phyloP scores from a whole-genome alignment of 805 yeast species.

The Candida boidinii region DNA sequence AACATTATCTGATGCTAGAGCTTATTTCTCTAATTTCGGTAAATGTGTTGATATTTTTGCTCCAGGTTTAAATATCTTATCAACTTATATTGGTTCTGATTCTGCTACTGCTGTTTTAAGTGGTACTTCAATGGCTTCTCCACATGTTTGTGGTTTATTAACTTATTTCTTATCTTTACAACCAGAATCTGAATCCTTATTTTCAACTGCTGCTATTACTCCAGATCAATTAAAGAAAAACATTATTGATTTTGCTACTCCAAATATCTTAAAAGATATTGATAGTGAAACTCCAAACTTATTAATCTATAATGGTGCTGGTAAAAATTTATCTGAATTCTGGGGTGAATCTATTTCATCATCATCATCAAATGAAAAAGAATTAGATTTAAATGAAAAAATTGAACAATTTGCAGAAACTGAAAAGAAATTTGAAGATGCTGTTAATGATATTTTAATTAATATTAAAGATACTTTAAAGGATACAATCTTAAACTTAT shows the following conservation, averaged over 20 bases:
- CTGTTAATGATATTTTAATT: too few species aligned
- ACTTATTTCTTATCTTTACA: conserved; percentile 83
- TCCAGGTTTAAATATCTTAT: conserved; percentile 85
- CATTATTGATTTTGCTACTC: conserved; percentile 60
- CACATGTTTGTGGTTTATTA: conserved; percentile 88
- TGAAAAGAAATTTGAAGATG: too few species aligned
- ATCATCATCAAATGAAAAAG: neutral
- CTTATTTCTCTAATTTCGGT: conserved; percentile 93
- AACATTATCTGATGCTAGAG: conserved; percentile 80
- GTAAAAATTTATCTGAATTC: conserved; percentile 58
- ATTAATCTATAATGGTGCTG: conserved; percentile 77
- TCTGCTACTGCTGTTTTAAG: conserved; percentile 75
- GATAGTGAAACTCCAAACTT: conserved; percentile 71
- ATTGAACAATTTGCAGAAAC: too few species aligned
- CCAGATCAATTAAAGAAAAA: conserved; percentile 74
- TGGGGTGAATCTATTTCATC: conserved; percentile 31
- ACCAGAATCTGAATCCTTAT: conserved; percentile 64
- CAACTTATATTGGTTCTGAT: conserved; percentile 74
- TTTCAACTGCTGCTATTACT: conserved; percentile 48
- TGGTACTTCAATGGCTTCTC: conserved; percentile 98
- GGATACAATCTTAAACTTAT: too few species aligned
- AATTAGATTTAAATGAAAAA: too few species aligned
- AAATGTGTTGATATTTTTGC: conserved; percentile 94
- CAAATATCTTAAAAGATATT: conserved; percentile 48
- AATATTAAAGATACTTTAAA: too few species aligned